Conservation (phyloP, 2,329 filamentous ascomycete genomes). For the Penicillium sp. region DNA sequence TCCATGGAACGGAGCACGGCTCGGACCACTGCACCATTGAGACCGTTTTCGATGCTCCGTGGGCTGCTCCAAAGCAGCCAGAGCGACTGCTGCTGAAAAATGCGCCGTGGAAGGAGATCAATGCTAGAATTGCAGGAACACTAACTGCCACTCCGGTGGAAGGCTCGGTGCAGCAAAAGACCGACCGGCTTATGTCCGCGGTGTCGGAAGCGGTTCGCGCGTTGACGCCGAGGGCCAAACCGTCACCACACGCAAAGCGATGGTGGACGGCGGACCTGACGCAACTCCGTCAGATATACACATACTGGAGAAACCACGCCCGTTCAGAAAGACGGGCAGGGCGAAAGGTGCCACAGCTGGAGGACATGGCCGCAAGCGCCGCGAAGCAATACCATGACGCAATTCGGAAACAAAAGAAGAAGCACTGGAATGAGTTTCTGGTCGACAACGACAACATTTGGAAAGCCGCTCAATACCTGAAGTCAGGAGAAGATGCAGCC, state of each 20-base stretch:
- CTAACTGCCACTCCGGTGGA: slow-evolving; percentile 9
- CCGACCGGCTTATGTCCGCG: slow-evolving; percentile 14
- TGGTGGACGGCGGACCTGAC: slow-evolving; percentile 24
- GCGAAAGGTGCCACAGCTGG: slow-evolving; percentile 21
- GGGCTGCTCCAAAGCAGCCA: slow-evolving; percentile 8
- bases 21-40: slow-evolving; percentile 34
- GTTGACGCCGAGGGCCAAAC: slow-evolving; percentile 17
- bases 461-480: slow-evolving; percentile 26
- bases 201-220: slow-evolving; percentile 14
- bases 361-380: slow-evolving; percentile 20
- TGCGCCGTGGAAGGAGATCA: slow-evolving; percentile 22
- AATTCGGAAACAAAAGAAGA: slow-evolving; percentile 25
- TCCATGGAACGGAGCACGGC: slow-evolving; percentile 18
- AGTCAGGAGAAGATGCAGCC: no score
- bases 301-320: slow-evolving; percentile 14
- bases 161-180: slow-evolving; percentile 18
- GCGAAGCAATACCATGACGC: slow-evolving; percentile 20
- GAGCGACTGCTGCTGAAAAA: slow-evolving; percentile 23
- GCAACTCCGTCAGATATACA: slow-evolving; percentile 17
- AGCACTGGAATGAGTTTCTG: slow-evolving; percentile 25
- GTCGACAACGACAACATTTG: slow-evolving; percentile 26
- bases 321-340: slow-evolving; percentile 11
- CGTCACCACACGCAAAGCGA: slow-evolving; percentile 20
- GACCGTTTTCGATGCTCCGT: slow-evolving; percentile 27
- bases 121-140: slow-evolving; percentile 13